Evolutionary conservation across 2,329 filamentous ascomycete species (phyloP), one percentile per base, ranked within the genome.

Genomic region (Trichoderma polysporum): DNA sequence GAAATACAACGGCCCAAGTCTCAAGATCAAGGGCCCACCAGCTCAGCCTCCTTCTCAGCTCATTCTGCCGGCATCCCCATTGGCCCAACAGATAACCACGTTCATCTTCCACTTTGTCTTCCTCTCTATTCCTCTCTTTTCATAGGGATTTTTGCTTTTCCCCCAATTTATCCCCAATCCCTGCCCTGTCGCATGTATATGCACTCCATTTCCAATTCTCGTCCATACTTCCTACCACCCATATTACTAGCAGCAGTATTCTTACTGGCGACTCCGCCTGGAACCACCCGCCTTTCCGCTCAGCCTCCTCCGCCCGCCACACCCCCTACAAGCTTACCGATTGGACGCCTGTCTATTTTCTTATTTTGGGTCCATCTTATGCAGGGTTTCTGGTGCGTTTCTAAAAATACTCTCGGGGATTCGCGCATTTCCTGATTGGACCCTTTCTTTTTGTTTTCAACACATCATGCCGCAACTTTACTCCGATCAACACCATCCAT

Each of bases 281-380:
- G 25, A 50, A 22, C 22, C 25, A n/a, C 27, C 56, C 47, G 50
- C 60, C 49, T 41, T 33, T 53, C 45, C 49, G 49, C 60, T 63
- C 60, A 63, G 60, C 60, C 60, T 63, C 41, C 60, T 63, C 60
- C 49, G 60, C 49, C 41, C 60, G 60, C 59, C 59, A 29, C 49
- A 53, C n/a, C 22, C n/a, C 41, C 39, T n/a, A 22, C 9, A 45
- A 41, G n/a, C 17, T 35, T 52, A n/a, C 60, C 60, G 49, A 54
- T 54, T 63, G 49, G 60, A 31, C 25, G 25, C 49, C 27, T 25
- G 35, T 53, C 37, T 37, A 4, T n/a, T 33, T 10, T 27, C 56
- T 59, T 35, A 25, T 29, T 58, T 31, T 19, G 41, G 41, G 41
- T 3, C 31, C n/a, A 17, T 17, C 45, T 53, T 31, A 37, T 54